Evolutionary conservation across 148 eudicot genomes (phyloP).

Genomic region (Beta vulgaris): DNA sequence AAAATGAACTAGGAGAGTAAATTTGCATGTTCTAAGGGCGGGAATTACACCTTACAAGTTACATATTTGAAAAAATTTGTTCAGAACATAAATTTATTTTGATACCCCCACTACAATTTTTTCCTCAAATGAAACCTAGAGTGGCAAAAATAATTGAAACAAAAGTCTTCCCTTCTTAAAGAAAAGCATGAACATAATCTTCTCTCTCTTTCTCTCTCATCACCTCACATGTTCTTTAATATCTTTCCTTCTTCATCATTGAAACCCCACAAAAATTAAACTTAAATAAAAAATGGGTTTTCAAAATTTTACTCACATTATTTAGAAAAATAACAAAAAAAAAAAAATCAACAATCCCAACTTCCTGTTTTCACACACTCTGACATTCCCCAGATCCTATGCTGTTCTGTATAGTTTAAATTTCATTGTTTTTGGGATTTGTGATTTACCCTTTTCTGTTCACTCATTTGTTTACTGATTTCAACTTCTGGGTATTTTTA

Average conservation of each 20-base stretch:
- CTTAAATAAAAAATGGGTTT: not conserved
- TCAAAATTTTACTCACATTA: constrained; percentile 5
- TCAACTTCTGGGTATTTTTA: constrained; percentile 28
- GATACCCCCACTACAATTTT: constrained; percentile 3
- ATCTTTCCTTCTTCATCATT: constrained; percentile 8
- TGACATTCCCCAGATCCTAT: constrained; percentile 36
- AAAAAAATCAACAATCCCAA: not conserved
- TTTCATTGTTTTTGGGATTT: constrained; percentile 1
- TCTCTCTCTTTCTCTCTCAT: constrained; percentile 22
- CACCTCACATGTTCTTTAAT: constrained; percentile 30
- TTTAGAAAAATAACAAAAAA: constrained; percentile 16
- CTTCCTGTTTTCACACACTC: constrained; percentile 16
- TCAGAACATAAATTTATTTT: not conserved
- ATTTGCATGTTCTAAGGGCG: constrained; percentile 26
- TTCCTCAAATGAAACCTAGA: not conserved
- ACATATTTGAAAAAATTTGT: not conserved
- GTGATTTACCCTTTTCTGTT: constrained; percentile 1
- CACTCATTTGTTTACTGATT: not conserved
- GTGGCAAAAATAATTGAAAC: not conserved
- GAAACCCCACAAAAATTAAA: constrained; percentile 26
- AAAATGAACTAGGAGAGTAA: not conserved
- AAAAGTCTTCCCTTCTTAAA: constrained; percentile 16
- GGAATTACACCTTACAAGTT: constrained; percentile 31
- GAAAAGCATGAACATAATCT: constrained; percentile 13
- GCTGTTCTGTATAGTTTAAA: not conserved